Conservation (phyloP, 768 basidiomycete genomes). For the Amanita polypyramis region DNA sequence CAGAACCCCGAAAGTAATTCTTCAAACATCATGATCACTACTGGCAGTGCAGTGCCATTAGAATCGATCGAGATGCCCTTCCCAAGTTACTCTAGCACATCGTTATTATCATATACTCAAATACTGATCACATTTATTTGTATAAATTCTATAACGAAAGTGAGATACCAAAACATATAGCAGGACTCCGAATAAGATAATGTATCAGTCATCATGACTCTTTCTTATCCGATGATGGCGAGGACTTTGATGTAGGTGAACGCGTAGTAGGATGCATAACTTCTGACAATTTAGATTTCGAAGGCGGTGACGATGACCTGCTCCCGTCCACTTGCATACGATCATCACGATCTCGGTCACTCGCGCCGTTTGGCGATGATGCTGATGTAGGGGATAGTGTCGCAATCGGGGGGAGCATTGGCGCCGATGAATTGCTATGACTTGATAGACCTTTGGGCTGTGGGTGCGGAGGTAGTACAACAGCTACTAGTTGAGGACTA, state of each 20-base stretch:
- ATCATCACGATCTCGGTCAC: conserved; percentile 35
- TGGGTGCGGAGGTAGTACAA: conserved; percentile 64
- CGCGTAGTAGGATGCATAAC: conserved; percentile 38
- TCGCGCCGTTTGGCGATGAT: conserved; percentile 34
- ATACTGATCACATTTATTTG: conserved; percentile 1
- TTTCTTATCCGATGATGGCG: conserved; percentile 42
- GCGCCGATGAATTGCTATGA: conserved; percentile 23
- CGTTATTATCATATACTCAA: background rate
- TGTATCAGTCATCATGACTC: conserved; percentile 9
- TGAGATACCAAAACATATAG: conserved; percentile 6
- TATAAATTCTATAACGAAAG: conserved; percentile 5
- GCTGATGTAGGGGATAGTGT: conserved; percentile 55
- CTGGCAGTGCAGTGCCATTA: too few relatives aligned
- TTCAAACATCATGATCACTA: too few relatives aligned
- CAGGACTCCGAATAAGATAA: conserved; percentile 8
- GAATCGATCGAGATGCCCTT: too few relatives aligned
- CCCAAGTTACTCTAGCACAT: background rate
- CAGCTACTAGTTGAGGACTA: conserved; percentile 48
- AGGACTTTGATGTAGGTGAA: conserved; percentile 45
- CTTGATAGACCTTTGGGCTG: conserved; percentile 44
- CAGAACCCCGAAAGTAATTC: too few relatives aligned
- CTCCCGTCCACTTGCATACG: conserved; percentile 46
- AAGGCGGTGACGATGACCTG: conserved; percentile 38
- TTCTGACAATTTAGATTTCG: conserved; percentile 43
- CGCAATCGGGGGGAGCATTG: conserved; percentile 60